A percentile compares a stretch with the other conserved stretches of the same genome.
phyloP scores from a whole-genome alignment of 768 basidiomycete genomes.

The Mrakia gelida region DNA sequence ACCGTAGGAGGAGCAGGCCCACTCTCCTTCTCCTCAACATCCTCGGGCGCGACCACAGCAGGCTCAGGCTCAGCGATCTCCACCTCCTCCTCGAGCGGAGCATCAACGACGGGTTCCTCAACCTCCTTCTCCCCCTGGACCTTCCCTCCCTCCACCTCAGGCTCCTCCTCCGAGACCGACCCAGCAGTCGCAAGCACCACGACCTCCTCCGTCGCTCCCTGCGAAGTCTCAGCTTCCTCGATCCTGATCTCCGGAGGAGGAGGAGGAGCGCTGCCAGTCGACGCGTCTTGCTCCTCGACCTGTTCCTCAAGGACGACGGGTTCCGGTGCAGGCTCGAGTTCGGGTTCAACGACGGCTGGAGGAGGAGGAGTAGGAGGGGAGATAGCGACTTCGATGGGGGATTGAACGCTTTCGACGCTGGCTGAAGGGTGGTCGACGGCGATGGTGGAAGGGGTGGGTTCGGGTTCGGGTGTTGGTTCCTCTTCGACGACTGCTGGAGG shows the following conservation, averaged over 20 bases:
- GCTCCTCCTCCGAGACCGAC: not conserved
- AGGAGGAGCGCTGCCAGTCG: not conserved
- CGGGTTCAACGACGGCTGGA: not conserved
- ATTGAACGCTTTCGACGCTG: not conserved
- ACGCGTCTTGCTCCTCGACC: not conserved
- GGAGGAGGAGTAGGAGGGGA: constrained; percentile 9
- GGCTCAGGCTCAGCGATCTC: not conserved
- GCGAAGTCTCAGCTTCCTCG: not conserved
- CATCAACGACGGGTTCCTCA: not conserved
- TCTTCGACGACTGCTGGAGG: not conserved
- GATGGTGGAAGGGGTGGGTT: too few relatives aligned
- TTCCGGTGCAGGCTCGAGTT: not conserved
- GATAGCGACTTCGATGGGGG: constrained; percentile 1
- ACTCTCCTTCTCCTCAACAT: not conserved
- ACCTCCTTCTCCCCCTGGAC: not conserved
- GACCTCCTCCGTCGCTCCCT: not conserved
- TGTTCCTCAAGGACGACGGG: not conserved
- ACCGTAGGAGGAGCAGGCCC: not conserved
- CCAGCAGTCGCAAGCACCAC: not conserved
- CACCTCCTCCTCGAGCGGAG: not conserved
- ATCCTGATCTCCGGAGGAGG: not conserved
- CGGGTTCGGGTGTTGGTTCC: not conserved
- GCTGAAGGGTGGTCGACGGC: not conserved
- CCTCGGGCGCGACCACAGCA: not conserved
- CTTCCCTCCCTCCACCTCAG: not conserved